Conservation (phyloP, 768 basidiomycete species). For the Boletus vermiculosoides region DNA sequence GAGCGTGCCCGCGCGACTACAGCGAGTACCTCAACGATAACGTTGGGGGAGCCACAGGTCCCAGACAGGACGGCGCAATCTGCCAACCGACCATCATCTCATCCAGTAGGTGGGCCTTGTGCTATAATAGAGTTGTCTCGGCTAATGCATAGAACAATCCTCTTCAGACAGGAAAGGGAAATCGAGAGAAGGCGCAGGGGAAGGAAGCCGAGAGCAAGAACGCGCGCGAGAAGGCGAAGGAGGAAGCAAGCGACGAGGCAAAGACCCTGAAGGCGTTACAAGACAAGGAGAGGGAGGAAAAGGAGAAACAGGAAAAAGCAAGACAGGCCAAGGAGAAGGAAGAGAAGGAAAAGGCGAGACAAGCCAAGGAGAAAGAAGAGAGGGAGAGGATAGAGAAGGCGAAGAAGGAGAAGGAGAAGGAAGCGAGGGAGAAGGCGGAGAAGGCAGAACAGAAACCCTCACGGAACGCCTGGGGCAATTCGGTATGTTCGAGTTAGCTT, state of each 20-base stretch:
- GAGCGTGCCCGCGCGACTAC: neutral
- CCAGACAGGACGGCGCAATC: neutral
- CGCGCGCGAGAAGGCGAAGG: neutral
- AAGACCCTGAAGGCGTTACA: neutral
- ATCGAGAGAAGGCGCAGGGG: neutral
- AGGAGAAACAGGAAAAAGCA: neutral
- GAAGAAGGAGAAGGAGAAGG: neutral
- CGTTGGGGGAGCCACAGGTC: conserved; percentile 8
- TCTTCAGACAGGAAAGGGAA: neutral
- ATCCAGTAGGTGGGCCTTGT: conserved; percentile 4
- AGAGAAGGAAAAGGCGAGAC: neutral
- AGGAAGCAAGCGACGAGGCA: neutral
- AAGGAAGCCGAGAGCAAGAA: neutral
- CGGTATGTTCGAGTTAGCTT: conserved; percentile 8
- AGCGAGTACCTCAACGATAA: neutral
- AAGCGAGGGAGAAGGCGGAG: neutral
- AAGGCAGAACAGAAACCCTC: neutral
- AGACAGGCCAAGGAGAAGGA: neutral
- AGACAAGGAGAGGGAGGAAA: neutral
- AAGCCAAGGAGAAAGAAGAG: neutral
- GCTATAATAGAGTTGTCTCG: neutral
- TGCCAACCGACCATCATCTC: neutral
- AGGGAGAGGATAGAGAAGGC: neutral
- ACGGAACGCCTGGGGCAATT: neutral
- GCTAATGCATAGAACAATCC: conserved; percentile 4